phyloP scores from a whole-genome alignment of 2,329 filamentous ascomycete species.

The Fusarium tricinctum region DNA sequence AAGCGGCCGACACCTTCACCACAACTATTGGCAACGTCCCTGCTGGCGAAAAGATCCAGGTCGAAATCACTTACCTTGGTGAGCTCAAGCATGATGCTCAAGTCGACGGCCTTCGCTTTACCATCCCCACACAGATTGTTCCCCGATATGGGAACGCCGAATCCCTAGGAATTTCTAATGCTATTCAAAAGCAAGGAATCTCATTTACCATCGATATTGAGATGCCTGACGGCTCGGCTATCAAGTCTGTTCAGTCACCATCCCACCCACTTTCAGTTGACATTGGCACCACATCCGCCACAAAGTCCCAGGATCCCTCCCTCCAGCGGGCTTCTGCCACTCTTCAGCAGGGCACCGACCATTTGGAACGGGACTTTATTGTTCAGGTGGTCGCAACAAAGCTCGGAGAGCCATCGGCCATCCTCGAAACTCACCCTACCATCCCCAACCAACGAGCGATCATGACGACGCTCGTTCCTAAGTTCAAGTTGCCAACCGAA shows the following conservation, averaged over 20 bases:
- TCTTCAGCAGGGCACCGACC: constrained; percentile 65
- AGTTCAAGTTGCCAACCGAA: constrained; percentile 71
- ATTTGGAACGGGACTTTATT: constrained; percentile 75
- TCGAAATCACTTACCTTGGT: constrained; percentile 76
- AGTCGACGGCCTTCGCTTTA: constrained; percentile 76
- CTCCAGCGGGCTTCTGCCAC: constrained; percentile 74
- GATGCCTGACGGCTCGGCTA: constrained; percentile 67
- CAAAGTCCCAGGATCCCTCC: constrained; percentile 61
- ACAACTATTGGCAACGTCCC: constrained; percentile 78
- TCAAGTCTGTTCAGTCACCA: constrained; percentile 75
- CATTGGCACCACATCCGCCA: constrained; percentile 67
- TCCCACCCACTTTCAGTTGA: constrained; percentile 76
- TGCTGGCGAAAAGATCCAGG: constrained; percentile 66
- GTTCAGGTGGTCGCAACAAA: constrained; percentile 74
- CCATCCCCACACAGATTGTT: constrained; percentile 75
- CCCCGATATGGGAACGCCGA: constrained; percentile 70
- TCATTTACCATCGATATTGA: constrained; percentile 55
- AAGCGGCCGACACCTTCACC: constrained; percentile 75
- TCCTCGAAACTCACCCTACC: constrained; percentile 75
- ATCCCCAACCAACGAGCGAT: constrained; percentile 73
- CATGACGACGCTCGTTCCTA: constrained; percentile 79
- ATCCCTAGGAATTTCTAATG: constrained; percentile 15
- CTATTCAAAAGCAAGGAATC: constrained; percentile 37
- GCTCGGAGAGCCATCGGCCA: constrained; percentile 70
- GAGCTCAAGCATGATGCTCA: constrained; percentile 80